These are phyloP conservation scores for Isabelozyma pseudorhagii DNA, from an alignment of 805 yeast species.

Conservation along the genomic window DNA sequence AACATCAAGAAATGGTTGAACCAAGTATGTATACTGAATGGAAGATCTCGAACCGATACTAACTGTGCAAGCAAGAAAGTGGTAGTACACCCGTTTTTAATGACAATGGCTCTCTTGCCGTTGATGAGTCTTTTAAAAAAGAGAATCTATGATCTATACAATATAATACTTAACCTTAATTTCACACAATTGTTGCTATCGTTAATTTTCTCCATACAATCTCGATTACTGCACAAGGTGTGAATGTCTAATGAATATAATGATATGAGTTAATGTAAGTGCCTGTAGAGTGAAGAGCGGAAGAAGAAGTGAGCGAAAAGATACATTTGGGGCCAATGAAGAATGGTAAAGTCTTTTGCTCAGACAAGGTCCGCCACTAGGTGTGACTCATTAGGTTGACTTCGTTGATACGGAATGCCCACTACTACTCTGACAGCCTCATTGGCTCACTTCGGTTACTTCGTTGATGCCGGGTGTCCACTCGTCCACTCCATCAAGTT, in stretches of 20 bases:
- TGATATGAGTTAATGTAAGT: too few species aligned
- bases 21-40: constrained; percentile 30
- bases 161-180: constrained; percentile 11
- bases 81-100: constrained; percentile 44
- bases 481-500: constrained; percentile 37
- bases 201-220: constrained; percentile 2
- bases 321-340: too few species aligned
- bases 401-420: too few species aligned
- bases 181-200: constrained; percentile 10
- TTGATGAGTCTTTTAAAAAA: constrained; percentile 41
- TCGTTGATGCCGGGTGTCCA: too few species aligned
- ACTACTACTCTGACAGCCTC: too few species aligned
- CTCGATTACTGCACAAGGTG: not conserved
- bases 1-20: constrained; percentile 33
- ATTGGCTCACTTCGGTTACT: too few species aligned
- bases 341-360: too few species aligned
- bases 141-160: constrained; percentile 14
- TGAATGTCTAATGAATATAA: not conserved
- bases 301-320: not conserved
- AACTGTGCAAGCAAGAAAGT: constrained; percentile 42
- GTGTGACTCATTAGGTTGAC: too few species aligned
- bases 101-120: constrained; percentile 45
- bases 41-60: constrained; percentile 7
- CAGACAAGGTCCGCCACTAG: too few species aligned
- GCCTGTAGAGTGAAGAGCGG: not conserved